These are phyloP conservation scores for Crithidia brevicula DNA, from an alignment of 208 protist genomes.

Conservation along the genomic window DNA sequence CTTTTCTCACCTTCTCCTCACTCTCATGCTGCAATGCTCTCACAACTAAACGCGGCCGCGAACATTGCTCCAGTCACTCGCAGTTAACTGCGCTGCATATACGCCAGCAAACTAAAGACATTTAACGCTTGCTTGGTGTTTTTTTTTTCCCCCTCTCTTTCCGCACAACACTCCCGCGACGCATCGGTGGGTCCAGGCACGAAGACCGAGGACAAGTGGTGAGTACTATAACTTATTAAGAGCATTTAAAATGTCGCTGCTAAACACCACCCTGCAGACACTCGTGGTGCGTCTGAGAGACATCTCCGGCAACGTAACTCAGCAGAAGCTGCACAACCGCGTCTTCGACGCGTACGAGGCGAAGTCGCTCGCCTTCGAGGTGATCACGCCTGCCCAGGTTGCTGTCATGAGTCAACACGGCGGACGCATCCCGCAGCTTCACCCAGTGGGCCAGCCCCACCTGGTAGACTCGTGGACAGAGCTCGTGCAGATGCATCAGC, in stretches of 20 bases:
- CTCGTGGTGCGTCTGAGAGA: slow-evolving; percentile 83
- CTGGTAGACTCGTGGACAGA: slow-evolving; percentile 84
- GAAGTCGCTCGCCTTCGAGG: slow-evolving; percentile 89
- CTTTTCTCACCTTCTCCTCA: too few species aligned
- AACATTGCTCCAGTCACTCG: too few species aligned
- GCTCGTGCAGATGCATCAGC: slow-evolving; percentile 66
- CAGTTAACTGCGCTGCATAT: too few species aligned
- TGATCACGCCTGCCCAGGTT: slow-evolving; percentile 77
- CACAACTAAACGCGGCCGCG: too few species aligned
- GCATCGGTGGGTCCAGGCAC: too few species aligned
- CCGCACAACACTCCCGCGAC: too few species aligned
- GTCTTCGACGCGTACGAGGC: slow-evolving; percentile 93
- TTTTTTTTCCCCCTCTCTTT: too few species aligned
- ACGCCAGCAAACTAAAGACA: too few species aligned
- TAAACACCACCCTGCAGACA: slow-evolving; percentile 88
- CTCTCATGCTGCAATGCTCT: too few species aligned
- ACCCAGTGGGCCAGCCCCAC: slow-evolving; percentile 79
- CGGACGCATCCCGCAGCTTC: slow-evolving; percentile 66
- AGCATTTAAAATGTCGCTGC: slow-evolving; percentile 88
- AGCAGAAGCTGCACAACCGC: slow-evolving; percentile 91
- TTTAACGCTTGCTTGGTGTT: too few species aligned
- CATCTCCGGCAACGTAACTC: slow-evolving; percentile 85
- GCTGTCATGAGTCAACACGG: slow-evolving; percentile 71
- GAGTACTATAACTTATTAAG: too few species aligned
- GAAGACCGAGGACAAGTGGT: too few species aligned